A percentile compares a stretch with the other conserved stretches of the same genome.
Conservation (phyloP, 2,329 filamentous ascomycete species). For the Aspergillus japonicus region DNA sequence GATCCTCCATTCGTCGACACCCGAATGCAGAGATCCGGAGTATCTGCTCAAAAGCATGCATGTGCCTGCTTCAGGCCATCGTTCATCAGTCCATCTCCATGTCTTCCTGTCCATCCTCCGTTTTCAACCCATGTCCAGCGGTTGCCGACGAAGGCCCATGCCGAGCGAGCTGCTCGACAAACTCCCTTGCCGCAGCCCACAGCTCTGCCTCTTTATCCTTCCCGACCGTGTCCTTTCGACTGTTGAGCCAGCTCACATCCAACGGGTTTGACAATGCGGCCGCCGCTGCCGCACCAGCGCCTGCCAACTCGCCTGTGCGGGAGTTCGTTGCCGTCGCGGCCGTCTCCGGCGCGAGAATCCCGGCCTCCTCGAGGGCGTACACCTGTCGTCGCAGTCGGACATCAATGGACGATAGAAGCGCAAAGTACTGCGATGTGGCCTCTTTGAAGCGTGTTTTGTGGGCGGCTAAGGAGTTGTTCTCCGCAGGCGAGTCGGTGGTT, state of each 20-base stretch:
- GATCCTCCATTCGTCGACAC: background rate
- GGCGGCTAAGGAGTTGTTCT: slow-evolving; percentile 50
- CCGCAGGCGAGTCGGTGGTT: slow-evolving; percentile 31
- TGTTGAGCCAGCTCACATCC: slow-evolving; percentile 88
- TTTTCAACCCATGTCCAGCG: slow-evolving; percentile 12
- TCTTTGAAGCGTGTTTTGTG: slow-evolving; percentile 61
- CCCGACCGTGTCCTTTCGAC: slow-evolving; percentile 75
- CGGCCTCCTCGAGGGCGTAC: slow-evolving; percentile 76
- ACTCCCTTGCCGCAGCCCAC: slow-evolving; percentile 61
- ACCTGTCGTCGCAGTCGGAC: slow-evolving; percentile 73
- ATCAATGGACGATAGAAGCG: slow-evolving; percentile 70
- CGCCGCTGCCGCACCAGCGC: slow-evolving; percentile 29
- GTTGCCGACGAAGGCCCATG: slow-evolving; percentile 21
- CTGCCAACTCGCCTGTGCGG: slow-evolving; percentile 26
- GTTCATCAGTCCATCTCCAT: slow-evolving; percentile 43
- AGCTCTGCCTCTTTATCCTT: slow-evolving; percentile 81
- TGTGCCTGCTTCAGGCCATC: background rate
- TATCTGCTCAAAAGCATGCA: background rate
- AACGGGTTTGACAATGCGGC: slow-evolving; percentile 55
- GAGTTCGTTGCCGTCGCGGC: slow-evolving; percentile 24
- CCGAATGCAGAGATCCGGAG: background rate
- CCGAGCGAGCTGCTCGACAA: slow-evolving; percentile 46
- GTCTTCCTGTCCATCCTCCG: slow-evolving; percentile 24
- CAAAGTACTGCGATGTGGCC: slow-evolving; percentile 62
- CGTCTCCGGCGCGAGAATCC: slow-evolving; percentile 60